Evolutionary conservation across 257 asterid genomes (phyloP).

Genomic region (Eustoma russellianum): DNA sequence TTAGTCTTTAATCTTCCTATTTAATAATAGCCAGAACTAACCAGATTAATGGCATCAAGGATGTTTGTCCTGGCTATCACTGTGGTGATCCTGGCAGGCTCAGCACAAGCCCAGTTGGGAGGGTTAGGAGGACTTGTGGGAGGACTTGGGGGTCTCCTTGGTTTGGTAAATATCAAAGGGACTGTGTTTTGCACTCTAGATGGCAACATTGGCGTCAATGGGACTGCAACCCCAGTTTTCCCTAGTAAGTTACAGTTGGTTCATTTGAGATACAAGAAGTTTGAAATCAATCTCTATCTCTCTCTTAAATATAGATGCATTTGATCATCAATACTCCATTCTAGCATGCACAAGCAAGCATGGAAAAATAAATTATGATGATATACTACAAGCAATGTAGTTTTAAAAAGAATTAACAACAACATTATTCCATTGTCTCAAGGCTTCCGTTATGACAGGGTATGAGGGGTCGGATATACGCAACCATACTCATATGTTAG

Average conservation of each 20-base stretch:
- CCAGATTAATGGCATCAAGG: constrained; percentile 17
- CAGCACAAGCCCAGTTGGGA: constrained; percentile 36
- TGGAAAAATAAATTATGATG: background rate
- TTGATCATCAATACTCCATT: no score
- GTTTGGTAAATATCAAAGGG: constrained; percentile 22
- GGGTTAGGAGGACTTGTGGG: background rate
- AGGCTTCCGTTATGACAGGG: no score
- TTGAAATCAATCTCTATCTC: background rate
- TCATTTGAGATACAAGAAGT: no score
- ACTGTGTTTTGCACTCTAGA: constrained; percentile 32
- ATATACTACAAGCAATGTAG: no score
- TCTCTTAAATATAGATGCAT: background rate
- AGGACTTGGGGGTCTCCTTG: constrained; percentile 19
- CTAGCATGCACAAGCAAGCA: background rate
- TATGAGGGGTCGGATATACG: no score
- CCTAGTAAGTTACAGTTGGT: constrained; percentile 15
- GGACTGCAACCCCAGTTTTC: constrained; percentile 29
- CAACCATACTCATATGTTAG: no score
- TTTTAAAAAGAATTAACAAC: no score
- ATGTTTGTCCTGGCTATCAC: constrained; percentile 6
- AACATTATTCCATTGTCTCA: no score
- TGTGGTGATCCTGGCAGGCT: constrained; percentile 21
- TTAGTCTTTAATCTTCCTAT: no score
- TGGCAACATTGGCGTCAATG: constrained; percentile 22
- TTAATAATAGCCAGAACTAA: background rate